These are phyloP conservation scores for Coemansia sp. DNA, from an alignment of 192 early-diverging fungal genomes.

Conservation along the genomic window DNA sequence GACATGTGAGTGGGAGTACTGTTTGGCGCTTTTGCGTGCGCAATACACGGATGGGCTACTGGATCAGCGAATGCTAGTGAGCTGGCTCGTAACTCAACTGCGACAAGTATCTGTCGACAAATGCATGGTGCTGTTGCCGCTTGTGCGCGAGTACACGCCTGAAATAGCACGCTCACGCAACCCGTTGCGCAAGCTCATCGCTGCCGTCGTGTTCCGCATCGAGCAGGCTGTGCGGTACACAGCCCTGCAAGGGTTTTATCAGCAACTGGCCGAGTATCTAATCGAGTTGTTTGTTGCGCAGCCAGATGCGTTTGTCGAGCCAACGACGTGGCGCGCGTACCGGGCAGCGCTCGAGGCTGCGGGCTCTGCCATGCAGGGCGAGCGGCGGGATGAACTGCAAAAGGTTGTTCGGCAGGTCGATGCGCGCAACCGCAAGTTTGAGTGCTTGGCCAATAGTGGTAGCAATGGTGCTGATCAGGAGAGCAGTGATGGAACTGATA, in stretches of 20 bases:
- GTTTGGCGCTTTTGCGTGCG: constrained; percentile 31
- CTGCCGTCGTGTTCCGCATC: constrained; percentile 27
- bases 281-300: constrained; percentile 28
- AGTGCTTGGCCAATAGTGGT: constrained; percentile 2
- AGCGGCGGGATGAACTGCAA: not conserved
- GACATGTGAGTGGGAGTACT: constrained; percentile 32
- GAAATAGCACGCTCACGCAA: constrained; percentile 50
- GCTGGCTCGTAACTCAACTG: constrained; percentile 42
- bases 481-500: not conserved
- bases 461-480: not conserved
- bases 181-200: constrained; percentile 51
- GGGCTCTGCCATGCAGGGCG: not conserved
- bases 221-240: constrained; percentile 22
- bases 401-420: constrained; percentile 21
- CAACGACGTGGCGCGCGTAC: constrained; percentile 39
- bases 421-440: constrained; percentile 27
- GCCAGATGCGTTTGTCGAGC: constrained; percentile 54
- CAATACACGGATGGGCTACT: constrained; percentile 49
- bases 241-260: constrained; percentile 18
- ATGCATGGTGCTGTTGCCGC: constrained; percentile 43
- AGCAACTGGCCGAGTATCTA: constrained; percentile 16
- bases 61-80: constrained; percentile 48
- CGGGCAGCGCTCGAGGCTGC: constrained; percentile 15
- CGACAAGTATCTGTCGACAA: constrained; percentile 28
- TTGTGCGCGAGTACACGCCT: constrained; percentile 30